Base-by-base conservation (phyloP, 371 early-diverging fungal genomes). In the Haplosporangium sp. region DNA sequence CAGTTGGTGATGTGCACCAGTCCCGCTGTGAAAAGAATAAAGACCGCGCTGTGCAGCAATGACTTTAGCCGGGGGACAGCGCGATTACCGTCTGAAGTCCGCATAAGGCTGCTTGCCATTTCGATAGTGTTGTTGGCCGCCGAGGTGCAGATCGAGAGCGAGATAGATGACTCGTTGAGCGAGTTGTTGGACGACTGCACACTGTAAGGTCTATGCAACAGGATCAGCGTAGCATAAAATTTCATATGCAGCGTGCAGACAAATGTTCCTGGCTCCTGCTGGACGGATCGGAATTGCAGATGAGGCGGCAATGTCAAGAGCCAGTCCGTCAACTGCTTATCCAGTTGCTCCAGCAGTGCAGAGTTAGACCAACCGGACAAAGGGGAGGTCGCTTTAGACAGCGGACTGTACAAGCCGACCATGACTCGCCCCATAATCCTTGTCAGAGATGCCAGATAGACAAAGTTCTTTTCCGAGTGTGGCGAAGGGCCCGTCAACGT, bases 121-220 rank as follows among this genome's bases (percentile, higher is more conserved):
- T 86, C 84, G 20, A 87, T 77, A 1, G 81, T 64, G 9, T 64
- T 46, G 54, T 85, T 87, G 12, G 89, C 89, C 10, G 89, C 87
- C 48, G 81, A 82, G 1, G 86, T 86, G 61, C 89, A 89, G 29
- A 87, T 89, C 41, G 80, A 85, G 3, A 89, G 73, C 2, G 70
- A 69, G 23, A 69, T 63, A 5, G 70, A 62, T 7, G 70, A 46
- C n/a, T 62, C 70, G 29, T 42, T 58, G 20, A 51, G 51, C 2
- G 63, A 45, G 23, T 47, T 55, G 23, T 38, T 52, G 14, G 50
- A 23, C 9, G 67, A 65, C 42, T 71, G 40, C 56, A 74, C 46
- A 47, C 81, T 62, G 81, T 82, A 89, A 0, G 88, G 89, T 40
- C 88, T 66, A 70, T 87, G 88, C n/a, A 88, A 67, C n/a, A 89